phyloP scores from a whole-genome alignment of 2,329 filamentous ascomycete species.

The Paracorniculantispora psalliotae region DNA sequence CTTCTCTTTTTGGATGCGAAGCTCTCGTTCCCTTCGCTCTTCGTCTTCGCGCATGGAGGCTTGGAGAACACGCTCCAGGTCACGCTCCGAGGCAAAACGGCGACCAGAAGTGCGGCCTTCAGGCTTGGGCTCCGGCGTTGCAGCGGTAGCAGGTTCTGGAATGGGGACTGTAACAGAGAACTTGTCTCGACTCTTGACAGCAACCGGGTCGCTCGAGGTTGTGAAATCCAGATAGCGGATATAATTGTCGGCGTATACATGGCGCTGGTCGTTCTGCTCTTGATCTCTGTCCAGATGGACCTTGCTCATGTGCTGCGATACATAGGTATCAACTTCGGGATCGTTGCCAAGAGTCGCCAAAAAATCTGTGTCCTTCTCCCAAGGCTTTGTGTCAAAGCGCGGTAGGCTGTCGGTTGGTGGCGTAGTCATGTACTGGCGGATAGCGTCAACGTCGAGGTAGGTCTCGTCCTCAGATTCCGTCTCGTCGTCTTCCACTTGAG shows the following conservation, averaged over 20 bases:
- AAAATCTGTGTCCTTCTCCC: slow-evolving; percentile 44
- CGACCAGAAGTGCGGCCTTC: slow-evolving; percentile 51
- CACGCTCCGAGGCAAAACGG: slow-evolving; percentile 65
- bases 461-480: slow-evolving; percentile 52
- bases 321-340: slow-evolving; percentile 38
- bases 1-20: slow-evolving; percentile 60
- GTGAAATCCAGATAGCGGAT: slow-evolving; percentile 51
- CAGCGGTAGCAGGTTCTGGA: slow-evolving; percentile 29
- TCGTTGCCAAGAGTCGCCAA: slow-evolving; percentile 37
- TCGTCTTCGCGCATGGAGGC: slow-evolving; percentile 68
- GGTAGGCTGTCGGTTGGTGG: slow-evolving; percentile 52
- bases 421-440: slow-evolving; percentile 48
- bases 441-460: slow-evolving; percentile 43
- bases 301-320: slow-evolving; percentile 40
- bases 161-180: slow-evolving; percentile 39
- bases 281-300: slow-evolving; percentile 32
- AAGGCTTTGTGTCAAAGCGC: slow-evolving; percentile 39
- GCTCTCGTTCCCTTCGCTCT: slow-evolving; percentile 63
- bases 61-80: slow-evolving; percentile 66
- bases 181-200: slow-evolving; percentile 51
- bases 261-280: slow-evolving; percentile 35
- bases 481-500: slow-evolving; percentile 45
- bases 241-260: slow-evolving; percentile 45
- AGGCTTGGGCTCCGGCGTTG: slow-evolving; percentile 49
- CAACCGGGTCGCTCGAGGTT: slow-evolving; percentile 49